Base-by-base conservation (phyloP, 1,284 basidiomycete species). In the Cryptococcus sp. region DNA sequence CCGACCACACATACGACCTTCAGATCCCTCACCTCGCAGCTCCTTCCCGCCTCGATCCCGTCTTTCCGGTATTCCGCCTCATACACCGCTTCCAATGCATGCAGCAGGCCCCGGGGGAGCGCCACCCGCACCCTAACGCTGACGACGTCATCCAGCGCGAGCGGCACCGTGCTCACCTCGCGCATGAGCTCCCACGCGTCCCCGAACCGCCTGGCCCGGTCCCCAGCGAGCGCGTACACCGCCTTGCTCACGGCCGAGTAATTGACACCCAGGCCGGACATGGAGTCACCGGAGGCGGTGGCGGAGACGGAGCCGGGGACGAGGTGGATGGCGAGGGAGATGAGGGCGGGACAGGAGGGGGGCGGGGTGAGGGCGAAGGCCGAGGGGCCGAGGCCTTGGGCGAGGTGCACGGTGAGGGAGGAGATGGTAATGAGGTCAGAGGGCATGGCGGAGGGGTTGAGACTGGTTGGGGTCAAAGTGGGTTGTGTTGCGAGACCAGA, bases 1-100 rank as follows among this genome's bases (percentile, higher is more conserved):
- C 89, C 90, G 47, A 92, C 79, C 53, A 91, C 82, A 28, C 83
- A 80, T 20, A 81, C 79, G 46, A 84, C 81, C 28, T 79, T 75
- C 6, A 91, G 72, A 58, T 82, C 80, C 18, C 79, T 76, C 7
- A 88, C 60, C 12, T 40, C 52, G 42, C 60, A 61, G 38, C 42
- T 54, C 42, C 61, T 52, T 15, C 28, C 40, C 16, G 54, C 53
- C 42, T 43, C 49, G 2, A 1, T 42, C 7, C 46, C 53, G 16
- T 43, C 21, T 13, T 37, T 43, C 20, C 37, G 33, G n/a, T 44
- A 63, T 36, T 36, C 45, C 21, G 45, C 58, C 15, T 36, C 23
- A 49, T 72, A 67, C 0, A 66, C 57, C 11, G 67, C 70, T 20
- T 50, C 55, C 13, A 61, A 33, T 18, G 67, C 69, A 51, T 68